These are phyloP conservation scores for Cicer chorassanicum DNA, from an alignment of 306 rosid genomes.

Conservation along the genomic window DNA sequence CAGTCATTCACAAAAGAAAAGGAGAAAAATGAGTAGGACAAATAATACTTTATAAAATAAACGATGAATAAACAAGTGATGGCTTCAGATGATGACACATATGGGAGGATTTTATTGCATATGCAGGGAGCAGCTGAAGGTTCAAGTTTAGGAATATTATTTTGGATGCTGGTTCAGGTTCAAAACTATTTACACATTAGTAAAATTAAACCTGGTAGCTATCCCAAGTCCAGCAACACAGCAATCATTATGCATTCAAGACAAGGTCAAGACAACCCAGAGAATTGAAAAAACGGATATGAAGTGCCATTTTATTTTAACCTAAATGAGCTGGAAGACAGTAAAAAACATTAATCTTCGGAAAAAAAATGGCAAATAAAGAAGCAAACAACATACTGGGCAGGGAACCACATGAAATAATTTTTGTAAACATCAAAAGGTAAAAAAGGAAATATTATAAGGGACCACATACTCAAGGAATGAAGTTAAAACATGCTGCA, in stretches of 20 bases:
- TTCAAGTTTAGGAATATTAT: slow-evolving; percentile 18
- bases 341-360: background rate
- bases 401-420: slow-evolving; percentile 6
- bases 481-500: slow-evolving; percentile 35
- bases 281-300: background rate
- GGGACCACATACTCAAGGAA: slow-evolving; percentile 19
- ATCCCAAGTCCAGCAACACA: slow-evolving; percentile 6
- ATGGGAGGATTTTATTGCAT: slow-evolving; percentile 13
- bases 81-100: slow-evolving; percentile 14
- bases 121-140: slow-evolving; percentile 28
- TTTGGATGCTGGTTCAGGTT: slow-evolving; percentile 26
- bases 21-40: slow-evolving; percentile 21
- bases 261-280: slow-evolving; percentile 5
- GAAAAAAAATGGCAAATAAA: slow-evolving; percentile 9
- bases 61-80: slow-evolving; percentile 7
- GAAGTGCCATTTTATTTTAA: slow-evolving; percentile 19
- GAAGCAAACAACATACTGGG: background rate
- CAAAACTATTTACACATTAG: slow-evolving; percentile 32
- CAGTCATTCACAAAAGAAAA: slow-evolving; percentile 14
- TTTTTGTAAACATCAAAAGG: slow-evolving; percentile 18
- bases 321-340: slow-evolving; percentile 22
- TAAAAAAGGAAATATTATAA: background rate
- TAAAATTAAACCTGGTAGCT: slow-evolving; percentile 5
- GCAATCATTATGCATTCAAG: slow-evolving; percentile 15
- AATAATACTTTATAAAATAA: slow-evolving; percentile 10